Conservation (phyloP, 1,284 basidiomycete species). For the Ceratobasidium sp. region DNA sequence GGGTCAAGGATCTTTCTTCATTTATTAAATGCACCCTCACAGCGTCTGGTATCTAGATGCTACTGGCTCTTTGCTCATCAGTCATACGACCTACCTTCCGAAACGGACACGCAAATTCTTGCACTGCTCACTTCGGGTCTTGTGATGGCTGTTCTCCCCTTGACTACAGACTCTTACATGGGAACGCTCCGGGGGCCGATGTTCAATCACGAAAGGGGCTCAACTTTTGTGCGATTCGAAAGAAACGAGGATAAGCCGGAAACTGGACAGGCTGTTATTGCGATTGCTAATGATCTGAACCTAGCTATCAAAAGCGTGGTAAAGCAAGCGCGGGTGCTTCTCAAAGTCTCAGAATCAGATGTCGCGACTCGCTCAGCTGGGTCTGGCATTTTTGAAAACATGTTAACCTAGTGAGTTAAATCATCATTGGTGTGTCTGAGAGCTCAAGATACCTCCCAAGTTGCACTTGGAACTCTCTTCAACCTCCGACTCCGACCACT, state of each 20-base stretch:
- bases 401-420: slow-evolving; percentile 46
- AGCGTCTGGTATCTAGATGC: slow-evolving; percentile 31
- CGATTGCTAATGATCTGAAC: slow-evolving; percentile 37
- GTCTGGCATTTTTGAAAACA: slow-evolving; percentile 28
- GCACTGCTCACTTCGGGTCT: slow-evolving; percentile 27
- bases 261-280: slow-evolving; percentile 19
- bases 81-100: slow-evolving; percentile 14
- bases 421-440: background rate
- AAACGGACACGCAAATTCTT: slow-evolving; percentile 47
- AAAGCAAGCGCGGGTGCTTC: slow-evolving; percentile 23
- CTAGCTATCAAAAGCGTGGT: slow-evolving; percentile 39
- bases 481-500: slow-evolving; percentile 44
- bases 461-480: slow-evolving; percentile 50
- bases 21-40: background rate
- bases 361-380: background rate
- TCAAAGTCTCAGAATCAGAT: slow-evolving; percentile 1
- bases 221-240: slow-evolving; percentile 41
- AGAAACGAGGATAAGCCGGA: background rate
- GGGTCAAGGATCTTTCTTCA: background rate
- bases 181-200: slow-evolving; percentile 47
- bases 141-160: slow-evolving; percentile 39
- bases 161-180: slow-evolving; percentile 45
- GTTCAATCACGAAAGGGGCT: slow-evolving; percentile 23
- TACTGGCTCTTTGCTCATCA: slow-evolving; percentile 47
- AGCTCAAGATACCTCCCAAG: background rate